phyloP scores from a whole-genome alignment of 2,329 filamentous ascomycete genomes.

The Trichoderma sp. region DNA sequence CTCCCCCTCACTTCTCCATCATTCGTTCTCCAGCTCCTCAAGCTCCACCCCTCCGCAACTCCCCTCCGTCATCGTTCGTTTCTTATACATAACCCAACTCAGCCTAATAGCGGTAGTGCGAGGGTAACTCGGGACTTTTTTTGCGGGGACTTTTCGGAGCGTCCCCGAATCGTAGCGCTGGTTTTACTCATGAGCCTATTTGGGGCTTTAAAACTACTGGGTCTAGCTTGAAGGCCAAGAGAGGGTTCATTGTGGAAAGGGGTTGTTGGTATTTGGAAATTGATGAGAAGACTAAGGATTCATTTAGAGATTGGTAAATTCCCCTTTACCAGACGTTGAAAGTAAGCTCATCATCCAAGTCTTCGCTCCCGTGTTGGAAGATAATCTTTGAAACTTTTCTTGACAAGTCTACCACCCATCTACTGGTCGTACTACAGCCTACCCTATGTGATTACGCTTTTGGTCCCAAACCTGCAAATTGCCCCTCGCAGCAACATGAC shows the following conservation, averaged over 20 bases:
- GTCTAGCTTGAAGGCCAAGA: neutral
- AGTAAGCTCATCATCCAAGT: neutral
- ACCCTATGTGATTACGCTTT: neutral
- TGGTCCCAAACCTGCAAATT: neutral
- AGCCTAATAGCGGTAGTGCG: slow-evolving; percentile 11
- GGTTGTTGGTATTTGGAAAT: neutral
- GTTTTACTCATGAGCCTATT: slow-evolving; percentile 7
- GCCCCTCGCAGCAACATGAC: neutral
- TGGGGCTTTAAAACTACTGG: neutral
- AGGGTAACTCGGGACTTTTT: neutral
- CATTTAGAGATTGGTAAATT: neutral
- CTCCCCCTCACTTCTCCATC: neutral
- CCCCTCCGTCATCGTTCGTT: slow-evolving; percentile 21
- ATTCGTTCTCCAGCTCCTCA: slow-evolving; percentile 1
- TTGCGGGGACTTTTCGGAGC: slow-evolving; percentile 1
- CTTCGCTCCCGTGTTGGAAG: neutral
- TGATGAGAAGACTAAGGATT: neutral
- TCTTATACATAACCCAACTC: neutral
- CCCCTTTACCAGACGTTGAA: too few relatives aligned
- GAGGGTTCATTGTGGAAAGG: too few relatives aligned
- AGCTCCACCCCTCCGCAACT: slow-evolving; percentile 23
- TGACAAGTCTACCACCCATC: neutral
- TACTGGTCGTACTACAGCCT: neutral
- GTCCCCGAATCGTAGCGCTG: slow-evolving; percentile 9
- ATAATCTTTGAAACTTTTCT: neutral